Conservation (phyloP, 345 rosid species). For the Citropsis articulata region DNA sequence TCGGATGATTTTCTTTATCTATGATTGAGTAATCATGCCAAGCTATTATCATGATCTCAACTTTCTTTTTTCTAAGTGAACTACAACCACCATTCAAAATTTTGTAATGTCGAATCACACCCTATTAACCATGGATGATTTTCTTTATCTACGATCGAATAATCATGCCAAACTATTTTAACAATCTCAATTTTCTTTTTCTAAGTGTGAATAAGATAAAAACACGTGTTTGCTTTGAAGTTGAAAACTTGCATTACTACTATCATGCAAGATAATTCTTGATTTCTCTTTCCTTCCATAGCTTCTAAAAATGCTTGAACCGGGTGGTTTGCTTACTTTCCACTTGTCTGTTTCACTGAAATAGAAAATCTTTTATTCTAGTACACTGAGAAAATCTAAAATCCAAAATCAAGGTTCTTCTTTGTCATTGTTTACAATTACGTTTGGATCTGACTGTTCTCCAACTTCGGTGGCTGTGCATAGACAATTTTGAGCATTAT, state of each 20-base stretch:
- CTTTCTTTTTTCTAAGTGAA: background rate
- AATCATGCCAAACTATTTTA: background rate
- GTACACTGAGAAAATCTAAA: background rate
- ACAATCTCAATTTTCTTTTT: background rate
- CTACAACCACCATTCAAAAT: background rate
- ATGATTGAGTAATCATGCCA: background rate
- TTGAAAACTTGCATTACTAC: conserved; percentile 1
- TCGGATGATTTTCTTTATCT: background rate
- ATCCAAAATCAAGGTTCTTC: background rate
- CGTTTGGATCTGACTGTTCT: background rate
- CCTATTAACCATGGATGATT: background rate
- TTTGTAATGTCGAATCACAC: background rate
- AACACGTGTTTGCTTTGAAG: background rate
- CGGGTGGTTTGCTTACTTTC: background rate
- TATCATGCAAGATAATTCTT: background rate
- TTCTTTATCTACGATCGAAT: background rate
- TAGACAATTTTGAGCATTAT: background rate
- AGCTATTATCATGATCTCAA: background rate
- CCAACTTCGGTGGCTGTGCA: background rate
- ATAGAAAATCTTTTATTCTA: background rate
- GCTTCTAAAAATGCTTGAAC: background rate
- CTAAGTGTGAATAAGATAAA: background rate
- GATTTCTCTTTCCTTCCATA: background rate
- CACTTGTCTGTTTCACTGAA: background rate
- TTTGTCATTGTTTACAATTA: background rate